A percentile compares a stretch with the other conserved stretches of the same genome.
These are phyloP conservation scores for Eremothecium cymbalariae DNA, from an alignment of 1,139 yeast genomes.

Conservation along the genomic window DNA sequence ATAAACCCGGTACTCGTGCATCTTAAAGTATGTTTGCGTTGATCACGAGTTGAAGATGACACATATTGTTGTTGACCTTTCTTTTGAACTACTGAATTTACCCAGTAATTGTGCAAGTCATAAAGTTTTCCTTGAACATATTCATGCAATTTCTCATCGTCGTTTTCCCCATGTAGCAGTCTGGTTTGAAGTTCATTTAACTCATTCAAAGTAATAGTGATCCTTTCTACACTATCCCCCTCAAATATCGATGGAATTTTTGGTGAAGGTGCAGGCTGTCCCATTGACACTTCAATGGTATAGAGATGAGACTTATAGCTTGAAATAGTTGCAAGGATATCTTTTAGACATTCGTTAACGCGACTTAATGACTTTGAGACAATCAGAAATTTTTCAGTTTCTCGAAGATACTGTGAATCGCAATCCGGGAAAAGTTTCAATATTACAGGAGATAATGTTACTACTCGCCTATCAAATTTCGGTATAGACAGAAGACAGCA, in stretches of 20 bases:
- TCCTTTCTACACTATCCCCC: neutral
- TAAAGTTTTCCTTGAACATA: constrained; percentile 1
- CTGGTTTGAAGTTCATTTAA: constrained; percentile 2
- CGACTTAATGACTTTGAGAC: constrained; percentile 4
- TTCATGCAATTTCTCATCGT: neutral
- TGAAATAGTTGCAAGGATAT: neutral
- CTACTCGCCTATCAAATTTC: constrained; percentile 1
- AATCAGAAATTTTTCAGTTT: constrained; percentile 6
- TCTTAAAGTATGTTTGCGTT: no score
- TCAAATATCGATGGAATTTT: neutral
- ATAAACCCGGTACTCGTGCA: no score
- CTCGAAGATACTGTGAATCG: constrained; percentile 1
- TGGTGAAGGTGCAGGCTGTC: neutral
- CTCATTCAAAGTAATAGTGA: constrained; percentile 2
- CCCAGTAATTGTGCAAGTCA: constrained; percentile 1
- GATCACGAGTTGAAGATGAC: no score
- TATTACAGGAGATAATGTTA: constrained; percentile 3
- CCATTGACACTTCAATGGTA: neutral
- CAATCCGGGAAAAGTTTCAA: constrained; percentile 8
- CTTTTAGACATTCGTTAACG: neutral
- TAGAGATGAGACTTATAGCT: neutral
- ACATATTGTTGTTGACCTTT: no score
- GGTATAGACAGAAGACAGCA: constrained; percentile 18
- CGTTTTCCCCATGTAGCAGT: constrained; percentile 1
- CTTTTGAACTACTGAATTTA: no score